Evolutionary conservation across 257 asterid genomes (phyloP).

Genomic region (Verbascum thapsus): DNA sequence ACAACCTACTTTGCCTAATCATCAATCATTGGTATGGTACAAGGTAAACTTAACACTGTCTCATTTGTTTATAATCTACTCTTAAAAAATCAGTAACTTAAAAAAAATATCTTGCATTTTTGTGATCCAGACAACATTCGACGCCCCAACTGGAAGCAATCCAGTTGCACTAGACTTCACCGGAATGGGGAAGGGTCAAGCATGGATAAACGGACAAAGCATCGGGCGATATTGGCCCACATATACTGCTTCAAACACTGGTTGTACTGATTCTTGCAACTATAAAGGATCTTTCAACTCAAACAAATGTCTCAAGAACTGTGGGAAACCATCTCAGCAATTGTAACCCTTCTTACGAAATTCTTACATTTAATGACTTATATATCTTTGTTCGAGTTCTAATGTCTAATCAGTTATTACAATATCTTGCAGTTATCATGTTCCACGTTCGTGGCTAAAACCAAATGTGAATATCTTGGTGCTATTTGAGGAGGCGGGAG

Average conservation of each 20-base stretch:
- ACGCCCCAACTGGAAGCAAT: conserved; percentile 67
- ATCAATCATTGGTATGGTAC: conserved; percentile 64
- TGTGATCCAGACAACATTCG: conserved; percentile 54
- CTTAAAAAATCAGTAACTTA: not conserved
- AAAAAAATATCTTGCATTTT: too few relatives aligned
- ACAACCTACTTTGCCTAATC: conserved; percentile 49
- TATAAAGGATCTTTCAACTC: conserved; percentile 65
- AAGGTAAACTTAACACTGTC: conserved; percentile 46
- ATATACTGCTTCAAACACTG: conserved; percentile 19
- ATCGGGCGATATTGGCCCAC: conserved; percentile 19
- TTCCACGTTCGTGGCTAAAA: conserved; percentile 86
- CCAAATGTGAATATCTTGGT: conserved; percentile 66
- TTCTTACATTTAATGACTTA: not conserved
- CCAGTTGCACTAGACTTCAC: conserved; percentile 78
- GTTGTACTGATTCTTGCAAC: conserved; percentile 65
- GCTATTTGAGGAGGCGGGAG: conserved; percentile 82
- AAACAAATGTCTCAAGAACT: conserved; percentile 63
- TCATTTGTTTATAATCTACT: conserved; percentile 11
- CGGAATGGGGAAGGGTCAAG: conserved; percentile 85
- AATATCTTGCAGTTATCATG: conserved; percentile 71
- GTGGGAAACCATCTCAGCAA: conserved; percentile 36
- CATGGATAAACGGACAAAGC: conserved; percentile 92
- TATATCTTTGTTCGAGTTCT: too few relatives aligned
- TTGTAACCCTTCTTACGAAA: conserved; percentile 3
- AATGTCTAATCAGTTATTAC: too few relatives aligned